A percentile compares a stretch with the other conserved stretches of the same genome.
Conservation (phyloP, 257 asterid genomes). For the Solanum chiquidenum region DNA sequence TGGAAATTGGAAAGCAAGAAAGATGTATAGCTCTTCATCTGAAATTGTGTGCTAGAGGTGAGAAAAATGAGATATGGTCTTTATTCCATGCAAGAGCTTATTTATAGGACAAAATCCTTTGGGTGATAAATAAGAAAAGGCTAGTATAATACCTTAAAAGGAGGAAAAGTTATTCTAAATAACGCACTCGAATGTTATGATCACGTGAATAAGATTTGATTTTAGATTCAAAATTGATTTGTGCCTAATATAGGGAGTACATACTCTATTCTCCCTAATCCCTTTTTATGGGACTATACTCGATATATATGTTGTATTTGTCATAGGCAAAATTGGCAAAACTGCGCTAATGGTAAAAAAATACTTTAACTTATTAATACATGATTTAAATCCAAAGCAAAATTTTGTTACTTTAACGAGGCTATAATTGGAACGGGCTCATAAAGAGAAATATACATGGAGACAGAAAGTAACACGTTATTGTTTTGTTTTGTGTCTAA, state of each 20-base stretch:
- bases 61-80: too few relatives aligned
- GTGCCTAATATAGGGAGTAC: too few relatives aligned
- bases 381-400: not conserved
- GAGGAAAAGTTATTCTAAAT: too few relatives aligned
- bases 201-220: too few relatives aligned
- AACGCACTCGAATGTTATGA: too few relatives aligned
- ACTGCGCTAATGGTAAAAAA: not conserved
- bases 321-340: not conserved
- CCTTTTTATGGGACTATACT: not conserved
- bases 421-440: not conserved
- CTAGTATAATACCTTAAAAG: too few relatives aligned
- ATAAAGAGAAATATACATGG: not conserved
- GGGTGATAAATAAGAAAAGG: too few relatives aligned
- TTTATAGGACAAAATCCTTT: too few relatives aligned
- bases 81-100: too few relatives aligned
- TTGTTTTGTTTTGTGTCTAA: not conserved
- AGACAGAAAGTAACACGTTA: not conserved
- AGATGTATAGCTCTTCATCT: too few relatives aligned
- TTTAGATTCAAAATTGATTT: too few relatives aligned
- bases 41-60: too few relatives aligned
- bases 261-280: not conserved
- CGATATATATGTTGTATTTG: not conserved
- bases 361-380: not conserved
- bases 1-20: not conserved
- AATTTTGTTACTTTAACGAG: not conserved